Percentiles rank a stretch among this genome's conserved stretches.
Evolutionary conservation across 768 basidiomycete genomes (phyloP).

Genomic region (Goffeauzyma gilvescens): DNA sequence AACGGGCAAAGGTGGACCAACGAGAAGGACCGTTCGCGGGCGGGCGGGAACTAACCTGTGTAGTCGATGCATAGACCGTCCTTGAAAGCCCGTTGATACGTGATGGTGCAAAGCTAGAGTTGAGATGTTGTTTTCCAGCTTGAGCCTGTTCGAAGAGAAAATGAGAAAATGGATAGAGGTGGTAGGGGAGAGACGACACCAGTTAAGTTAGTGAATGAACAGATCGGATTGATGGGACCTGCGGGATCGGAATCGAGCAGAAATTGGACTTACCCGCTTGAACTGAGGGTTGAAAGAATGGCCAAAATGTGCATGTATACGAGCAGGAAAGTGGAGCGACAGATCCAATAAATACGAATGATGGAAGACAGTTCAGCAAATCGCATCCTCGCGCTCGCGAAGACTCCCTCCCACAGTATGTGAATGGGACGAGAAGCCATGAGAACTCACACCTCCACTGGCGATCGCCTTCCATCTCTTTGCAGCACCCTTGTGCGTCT

Average conservation of each 20-base stretch:
- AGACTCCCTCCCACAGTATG: neutral
- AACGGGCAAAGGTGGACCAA: too few relatives aligned
- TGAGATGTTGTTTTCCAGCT: slow-evolving; percentile 29
- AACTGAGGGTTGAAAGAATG: slow-evolving; percentile 12
- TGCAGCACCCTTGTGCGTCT: slow-evolving; percentile 32
- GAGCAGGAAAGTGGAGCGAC: neutral
- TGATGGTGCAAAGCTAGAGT: slow-evolving; percentile 24
- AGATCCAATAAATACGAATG: too few relatives aligned
- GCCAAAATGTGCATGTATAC: too few relatives aligned
- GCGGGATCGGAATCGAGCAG: neutral
- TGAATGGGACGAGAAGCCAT: too few relatives aligned
- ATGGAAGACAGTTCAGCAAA: neutral
- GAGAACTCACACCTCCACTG: slow-evolving; percentile 16
- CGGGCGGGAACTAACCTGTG: too few relatives aligned
- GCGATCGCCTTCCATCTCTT: slow-evolving; percentile 31
- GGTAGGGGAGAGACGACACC: too few relatives aligned
- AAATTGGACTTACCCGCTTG: slow-evolving; percentile 23
- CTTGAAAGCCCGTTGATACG: slow-evolving; percentile 28
- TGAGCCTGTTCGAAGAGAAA: slow-evolving; percentile 11
- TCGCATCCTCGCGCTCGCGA: neutral
- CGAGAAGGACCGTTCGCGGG: too few relatives aligned
- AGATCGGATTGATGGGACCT: neutral
- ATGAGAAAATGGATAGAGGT: neutral
- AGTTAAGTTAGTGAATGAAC: too few relatives aligned
- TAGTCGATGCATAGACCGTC: slow-evolving; percentile 25